Base-by-base conservation (phyloP, 2,329 filamentous ascomycete species). In the Penicillium verrucosum region DNA sequence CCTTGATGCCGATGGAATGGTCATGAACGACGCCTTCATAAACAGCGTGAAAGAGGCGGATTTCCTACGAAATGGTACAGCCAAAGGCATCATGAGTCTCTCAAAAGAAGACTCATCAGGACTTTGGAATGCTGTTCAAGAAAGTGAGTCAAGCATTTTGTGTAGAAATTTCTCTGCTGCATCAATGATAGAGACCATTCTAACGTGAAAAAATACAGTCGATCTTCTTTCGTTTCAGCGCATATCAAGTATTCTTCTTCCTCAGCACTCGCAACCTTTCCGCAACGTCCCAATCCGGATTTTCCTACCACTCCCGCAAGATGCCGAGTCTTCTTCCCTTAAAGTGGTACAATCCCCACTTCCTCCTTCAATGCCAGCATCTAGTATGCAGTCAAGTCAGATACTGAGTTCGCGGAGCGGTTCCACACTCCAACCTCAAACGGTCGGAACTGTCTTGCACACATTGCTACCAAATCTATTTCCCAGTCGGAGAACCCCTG, bases 51-150 rank as follows among this genome's bases (percentile, higher is more conserved):
- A 89, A 70, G 87, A 89, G 81, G 92, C 92, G 30, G 92, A 96
- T 74, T 96, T 92, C 65, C 80, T 96, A 49, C 85, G 92, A 50
- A 93, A 94, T 65, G 91, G 92, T 43, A 94, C 89, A 52, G 91
- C 90, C 16, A 92, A 93, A 71, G 88, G 89, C 59, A 92, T 96
- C 68, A 96, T 96, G 90, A 88, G 86, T 52, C 79, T 97, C 68
- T 91, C 88, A 59, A 92, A 92, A 71, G 86, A 89, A 44, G 87
- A 96, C 71, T 94, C 90, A 14, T 90, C 87, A 8, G 84, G 88
- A 32, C 80, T 97, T 34, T 97, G 92, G 91, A 83, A 87, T 62
- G 83, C 89, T 10, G 89, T 96, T 41, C 82, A 88, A 71, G 84
- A 89, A 64, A 89, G 85, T 88, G 75, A 60, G 81, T 56, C 9